phyloP scores from a whole-genome alignment of 768 basidiomycete species.

The Pleurotus ostreatus region DNA sequence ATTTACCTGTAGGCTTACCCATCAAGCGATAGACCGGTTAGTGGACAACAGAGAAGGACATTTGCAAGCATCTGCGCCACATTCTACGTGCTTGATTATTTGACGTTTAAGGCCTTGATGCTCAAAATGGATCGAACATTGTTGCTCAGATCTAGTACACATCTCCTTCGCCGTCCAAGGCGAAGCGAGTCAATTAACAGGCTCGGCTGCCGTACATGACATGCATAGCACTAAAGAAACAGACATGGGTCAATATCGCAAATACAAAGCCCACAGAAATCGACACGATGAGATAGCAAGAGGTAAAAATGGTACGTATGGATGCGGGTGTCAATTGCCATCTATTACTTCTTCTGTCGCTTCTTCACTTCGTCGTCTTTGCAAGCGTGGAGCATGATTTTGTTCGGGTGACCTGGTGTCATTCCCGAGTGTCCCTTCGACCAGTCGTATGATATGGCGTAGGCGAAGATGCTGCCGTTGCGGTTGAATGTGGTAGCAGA shows the following conservation, averaged over 20 bases:
- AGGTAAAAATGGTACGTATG: neutral
- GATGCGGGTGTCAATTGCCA: too few relatives aligned
- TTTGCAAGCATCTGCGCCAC: too few relatives aligned
- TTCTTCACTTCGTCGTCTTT: conserved; percentile 89
- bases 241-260: neutral
- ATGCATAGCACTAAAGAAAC: neutral
- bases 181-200: too few relatives aligned
- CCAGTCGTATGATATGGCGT: conserved; percentile 92
- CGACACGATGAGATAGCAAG: neutral
- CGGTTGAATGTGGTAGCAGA: conserved; percentile 81
- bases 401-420: conserved; percentile 67
- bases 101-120: too few relatives aligned
- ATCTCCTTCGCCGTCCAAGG: too few relatives aligned
- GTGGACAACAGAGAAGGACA: too few relatives aligned
- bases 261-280: neutral
- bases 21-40: too few relatives aligned
- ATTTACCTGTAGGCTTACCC: too few relatives aligned
- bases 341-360: conserved; percentile 21
- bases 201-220: too few relatives aligned
- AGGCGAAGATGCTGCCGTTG: conserved; percentile 85
- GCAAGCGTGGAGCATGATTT: conserved; percentile 79
- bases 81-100: too few relatives aligned
- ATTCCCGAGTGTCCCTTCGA: conserved; percentile 89
- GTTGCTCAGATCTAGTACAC: too few relatives aligned
- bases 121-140: too few relatives aligned